A percentile compares a stretch with the other conserved stretches of the same genome.
These are phyloP conservation scores for Tarenaya hassleriana DNA, from an alignment of 345 rosid species.

Conservation along the genomic window DNA sequence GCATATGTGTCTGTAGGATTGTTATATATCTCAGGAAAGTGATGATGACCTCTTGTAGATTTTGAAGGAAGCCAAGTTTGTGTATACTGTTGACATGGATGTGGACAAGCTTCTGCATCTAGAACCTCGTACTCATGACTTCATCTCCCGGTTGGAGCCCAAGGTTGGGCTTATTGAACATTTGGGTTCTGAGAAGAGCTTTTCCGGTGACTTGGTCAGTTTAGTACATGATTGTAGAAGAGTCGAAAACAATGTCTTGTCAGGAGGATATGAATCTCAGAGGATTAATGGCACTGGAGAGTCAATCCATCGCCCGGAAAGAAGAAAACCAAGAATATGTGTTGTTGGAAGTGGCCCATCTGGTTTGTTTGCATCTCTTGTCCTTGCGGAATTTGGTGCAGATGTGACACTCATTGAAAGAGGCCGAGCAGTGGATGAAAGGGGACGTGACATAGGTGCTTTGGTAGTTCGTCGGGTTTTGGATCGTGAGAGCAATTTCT, in stretches of 20 bases:
- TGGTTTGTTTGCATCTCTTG: conserved; percentile 87
- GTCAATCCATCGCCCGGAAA: conserved; percentile 22
- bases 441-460: conserved; percentile 95
- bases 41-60: conserved; percentile 31
- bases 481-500: conserved; percentile 88
- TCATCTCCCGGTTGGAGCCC: conserved; percentile 64
- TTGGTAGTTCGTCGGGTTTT: conserved; percentile 65
- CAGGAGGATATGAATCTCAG: conserved; percentile 21
- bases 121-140: conserved; percentile 83
- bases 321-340: conserved; percentile 49
- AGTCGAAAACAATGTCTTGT: conserved; percentile 10
- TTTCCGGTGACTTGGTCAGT: conserved; percentile 49
- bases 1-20: background rate
- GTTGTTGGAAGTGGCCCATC: conserved; percentile 95
- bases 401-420: conserved; percentile 89
- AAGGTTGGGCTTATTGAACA: conserved; percentile 69
- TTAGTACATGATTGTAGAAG: conserved; percentile 43
- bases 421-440: conserved; percentile 88
- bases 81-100: conserved; percentile 84
- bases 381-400: conserved; percentile 92
- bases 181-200: conserved; percentile 32
- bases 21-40: conserved; percentile 13
- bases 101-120: conserved; percentile 59
- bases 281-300: conserved; percentile 21
- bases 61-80: conserved; percentile 81